Conservation (phyloP, 148 eudicot genomes). For the Silene latifolia region DNA sequence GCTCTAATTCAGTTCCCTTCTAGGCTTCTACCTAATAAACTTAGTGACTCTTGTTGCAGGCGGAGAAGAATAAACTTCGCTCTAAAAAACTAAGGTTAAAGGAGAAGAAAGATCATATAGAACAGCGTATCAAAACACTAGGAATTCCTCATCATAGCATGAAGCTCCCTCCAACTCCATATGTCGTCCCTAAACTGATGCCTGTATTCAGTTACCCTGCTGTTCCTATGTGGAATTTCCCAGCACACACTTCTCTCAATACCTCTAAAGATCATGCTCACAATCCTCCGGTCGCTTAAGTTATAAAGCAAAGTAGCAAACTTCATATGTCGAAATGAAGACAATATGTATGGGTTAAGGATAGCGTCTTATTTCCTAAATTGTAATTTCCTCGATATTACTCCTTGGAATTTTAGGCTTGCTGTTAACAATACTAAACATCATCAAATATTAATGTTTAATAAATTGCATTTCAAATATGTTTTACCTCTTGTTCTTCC, state of each 20-base stretch:
- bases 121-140: slow-evolving; percentile 40
- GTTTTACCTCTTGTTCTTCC: too few relatives aligned
- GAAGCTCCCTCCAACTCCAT: slow-evolving; percentile 40
- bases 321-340: background rate
- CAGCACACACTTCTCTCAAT: slow-evolving; percentile 58
- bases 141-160: slow-evolving; percentile 42
- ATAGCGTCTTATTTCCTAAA: background rate
- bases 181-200: slow-evolving; percentile 39
- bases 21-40: too few relatives aligned
- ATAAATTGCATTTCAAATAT: too few relatives aligned
- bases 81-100: slow-evolving; percentile 56
- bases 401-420: too few relatives aligned
- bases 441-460: too few relatives aligned
- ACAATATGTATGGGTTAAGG: background rate
- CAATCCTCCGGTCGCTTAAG: slow-evolving; percentile 67
- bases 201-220: slow-evolving; percentile 60
- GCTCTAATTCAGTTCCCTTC: background rate
- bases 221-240: slow-evolving; percentile 72
- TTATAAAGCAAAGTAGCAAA: too few relatives aligned
- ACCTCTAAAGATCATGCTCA: slow-evolving; percentile 69
- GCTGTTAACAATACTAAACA: too few relatives aligned
- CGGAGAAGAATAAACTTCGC: slow-evolving; percentile 66
- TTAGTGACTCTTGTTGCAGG: slow-evolving; percentile 29
- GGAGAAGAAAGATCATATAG: slow-evolving; percentile 49
- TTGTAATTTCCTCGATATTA: too few relatives aligned